Percentiles rank a stretch among this genome's conserved stretches.
Evolutionary conservation across 768 basidiomycete species (phyloP).

Genomic region (Leccinum imitatum): DNA sequence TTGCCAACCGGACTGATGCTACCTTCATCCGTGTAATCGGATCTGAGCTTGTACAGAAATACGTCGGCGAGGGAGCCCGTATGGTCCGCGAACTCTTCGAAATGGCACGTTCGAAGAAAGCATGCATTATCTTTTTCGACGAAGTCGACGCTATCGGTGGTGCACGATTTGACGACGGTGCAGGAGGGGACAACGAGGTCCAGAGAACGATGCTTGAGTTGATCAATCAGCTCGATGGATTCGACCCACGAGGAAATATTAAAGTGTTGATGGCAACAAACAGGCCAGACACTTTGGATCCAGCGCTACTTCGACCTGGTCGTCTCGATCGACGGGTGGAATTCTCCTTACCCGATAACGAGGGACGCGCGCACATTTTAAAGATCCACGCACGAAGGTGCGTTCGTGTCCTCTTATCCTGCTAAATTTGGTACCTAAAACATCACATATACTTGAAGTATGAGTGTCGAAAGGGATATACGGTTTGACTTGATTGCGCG

Average conservation of each 20-base stretch:
- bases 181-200: constrained; percentile 98
- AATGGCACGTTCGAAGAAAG: constrained; percentile 98
- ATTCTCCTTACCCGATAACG: constrained; percentile 91
- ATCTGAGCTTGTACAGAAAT: constrained; percentile 99
- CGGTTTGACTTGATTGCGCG: constrained; percentile 97
- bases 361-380: constrained; percentile 95
- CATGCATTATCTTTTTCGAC: constrained; percentile 99
- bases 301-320: constrained; percentile 92
- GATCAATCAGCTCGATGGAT: constrained; percentile 98
- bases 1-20: constrained; percentile 97
- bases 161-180: constrained; percentile 96
- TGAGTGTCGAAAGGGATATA: constrained; percentile 96
- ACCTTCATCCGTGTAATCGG: constrained; percentile 99
- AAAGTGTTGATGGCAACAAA: constrained; percentile 99
- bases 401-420: constrained; percentile 15
- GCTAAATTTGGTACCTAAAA: neutral
- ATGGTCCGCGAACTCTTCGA: constrained; percentile 99
- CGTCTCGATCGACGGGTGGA: constrained; percentile 97
- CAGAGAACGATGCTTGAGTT: constrained; percentile 99
- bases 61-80: constrained; percentile 97
- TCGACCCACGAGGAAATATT: constrained; percentile 98
- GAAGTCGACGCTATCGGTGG: constrained; percentile 99
- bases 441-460: constrained; percentile 47
- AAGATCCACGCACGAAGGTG: constrained; percentile 95
- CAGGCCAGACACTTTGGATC: constrained; percentile 98